phyloP scores from a whole-genome alignment of 176 grass and related monocot genomes.

The Carex cristatella region DNA sequence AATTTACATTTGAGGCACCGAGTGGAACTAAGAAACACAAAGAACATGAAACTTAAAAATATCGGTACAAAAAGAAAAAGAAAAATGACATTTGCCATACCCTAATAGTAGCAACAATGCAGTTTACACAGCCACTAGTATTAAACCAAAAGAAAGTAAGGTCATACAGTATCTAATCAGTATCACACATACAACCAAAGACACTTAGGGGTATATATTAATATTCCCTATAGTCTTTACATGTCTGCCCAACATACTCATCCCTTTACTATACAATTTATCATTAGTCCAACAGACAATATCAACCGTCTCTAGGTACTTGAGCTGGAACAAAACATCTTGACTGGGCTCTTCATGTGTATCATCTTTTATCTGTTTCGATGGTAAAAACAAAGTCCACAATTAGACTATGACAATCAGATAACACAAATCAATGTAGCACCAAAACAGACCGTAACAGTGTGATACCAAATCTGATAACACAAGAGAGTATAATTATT shows the following conservation, averaged over 20 bases:
- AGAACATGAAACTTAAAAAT: too few relatives aligned
- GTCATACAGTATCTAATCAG: too few relatives aligned
- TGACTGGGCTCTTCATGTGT: background rate
- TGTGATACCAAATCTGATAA: background rate
- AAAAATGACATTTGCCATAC: too few relatives aligned
- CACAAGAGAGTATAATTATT: background rate
- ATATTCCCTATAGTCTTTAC: background rate
- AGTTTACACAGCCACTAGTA: too few relatives aligned
- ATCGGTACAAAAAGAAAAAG: too few relatives aligned
- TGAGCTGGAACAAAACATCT: background rate
- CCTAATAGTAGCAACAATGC: too few relatives aligned
- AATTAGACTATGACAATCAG: background rate
- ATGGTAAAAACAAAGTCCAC: background rate
- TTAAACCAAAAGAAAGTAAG: too few relatives aligned
- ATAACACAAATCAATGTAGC: background rate
- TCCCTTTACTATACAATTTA: background rate
- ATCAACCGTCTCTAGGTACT: background rate
- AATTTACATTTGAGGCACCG: too few relatives aligned
- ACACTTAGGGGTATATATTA: background rate
- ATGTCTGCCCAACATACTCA: background rate
- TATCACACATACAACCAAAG: too few relatives aligned
- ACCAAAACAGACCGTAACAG: background rate
- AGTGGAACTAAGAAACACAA: too few relatives aligned
- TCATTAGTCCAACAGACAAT: background rate
- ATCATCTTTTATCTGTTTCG: background rate